Conservation (phyloP, 441 rosid genomes). For the Eugenia klotzschiana region DNA sequence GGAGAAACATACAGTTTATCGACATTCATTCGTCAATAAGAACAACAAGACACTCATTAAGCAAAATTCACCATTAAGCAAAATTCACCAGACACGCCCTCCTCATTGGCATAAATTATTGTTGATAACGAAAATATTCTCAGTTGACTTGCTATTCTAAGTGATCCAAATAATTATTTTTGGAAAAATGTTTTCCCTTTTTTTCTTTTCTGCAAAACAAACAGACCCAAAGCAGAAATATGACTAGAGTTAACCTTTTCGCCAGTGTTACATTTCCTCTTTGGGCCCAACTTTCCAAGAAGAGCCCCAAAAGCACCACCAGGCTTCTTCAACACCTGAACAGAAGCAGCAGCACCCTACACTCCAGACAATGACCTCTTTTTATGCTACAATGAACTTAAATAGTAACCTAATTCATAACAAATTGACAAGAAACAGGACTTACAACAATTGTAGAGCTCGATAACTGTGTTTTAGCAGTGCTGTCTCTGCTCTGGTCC, state of each 20-base stretch:
- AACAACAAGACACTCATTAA: background rate
- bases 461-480: background rate
- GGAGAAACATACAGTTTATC: background rate
- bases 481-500: constrained; percentile 12
- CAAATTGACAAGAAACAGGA: background rate
- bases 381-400: constrained; percentile 1
- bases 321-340: constrained; percentile 46
- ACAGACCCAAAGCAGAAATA: background rate
- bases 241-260: constrained; percentile 24
- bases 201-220: background rate
- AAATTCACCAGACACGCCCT: background rate
- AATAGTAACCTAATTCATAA: background rate
- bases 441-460: constrained; percentile 21
- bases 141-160: background rate
- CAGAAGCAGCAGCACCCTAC: constrained; percentile 40
- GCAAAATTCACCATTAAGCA: background rate
- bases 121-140: background rate
- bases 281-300: constrained; percentile 26
- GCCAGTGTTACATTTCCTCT: constrained; percentile 28
- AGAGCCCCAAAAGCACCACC: constrained; percentile 45
- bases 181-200: background rate
- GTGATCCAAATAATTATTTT: background rate
- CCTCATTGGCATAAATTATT: background rate
- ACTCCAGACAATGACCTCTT: background rate
- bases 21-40: background rate